These are phyloP conservation scores for Solanum habrochaites DNA, from an alignment of 257 asterid species.

Conservation along the genomic window DNA sequence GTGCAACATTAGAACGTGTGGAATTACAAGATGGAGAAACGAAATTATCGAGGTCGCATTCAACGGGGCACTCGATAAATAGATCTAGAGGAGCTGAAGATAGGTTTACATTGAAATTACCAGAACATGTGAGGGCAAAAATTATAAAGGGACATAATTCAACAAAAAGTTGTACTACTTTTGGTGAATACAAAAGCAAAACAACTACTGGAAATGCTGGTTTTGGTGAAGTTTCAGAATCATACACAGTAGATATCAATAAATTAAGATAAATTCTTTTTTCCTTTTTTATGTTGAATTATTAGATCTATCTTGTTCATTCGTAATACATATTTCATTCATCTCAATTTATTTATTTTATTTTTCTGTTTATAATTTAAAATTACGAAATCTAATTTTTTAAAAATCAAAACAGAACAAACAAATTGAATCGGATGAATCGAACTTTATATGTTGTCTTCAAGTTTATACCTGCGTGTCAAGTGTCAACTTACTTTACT, in stretches of 20 bases:
- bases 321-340: neutral
- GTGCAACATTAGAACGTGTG: neutral
- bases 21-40: neutral
- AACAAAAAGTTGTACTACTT: slow-evolving; percentile 47
- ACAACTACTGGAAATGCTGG: slow-evolving; percentile 2
- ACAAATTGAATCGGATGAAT: neutral
- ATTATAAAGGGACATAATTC: slow-evolving; percentile 42
- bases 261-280: slow-evolving; percentile 3
- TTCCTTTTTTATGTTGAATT: neutral
- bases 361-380: neutral
- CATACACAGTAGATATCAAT: slow-evolving; percentile 3
- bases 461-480: neutral
- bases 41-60: slow-evolving; percentile 49
- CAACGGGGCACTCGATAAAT: slow-evolving; percentile 75
- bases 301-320: neutral
- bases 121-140: slow-evolving; percentile 43
- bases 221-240: slow-evolving; percentile 24
- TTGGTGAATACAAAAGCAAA: slow-evolving; percentile 33
- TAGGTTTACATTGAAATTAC: slow-evolving; percentile 60
- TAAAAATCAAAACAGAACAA: neutral
- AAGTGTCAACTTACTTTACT: neutral
- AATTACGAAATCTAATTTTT: neutral
- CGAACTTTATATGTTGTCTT: neutral
- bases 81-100: slow-evolving; percentile 26
- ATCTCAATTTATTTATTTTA: too few species aligned